Percentiles rank a stretch among this genome's conserved stretches.
Conservation (phyloP, 2,329 filamentous ascomycete genomes). For the Aspergillus sergii region DNA sequence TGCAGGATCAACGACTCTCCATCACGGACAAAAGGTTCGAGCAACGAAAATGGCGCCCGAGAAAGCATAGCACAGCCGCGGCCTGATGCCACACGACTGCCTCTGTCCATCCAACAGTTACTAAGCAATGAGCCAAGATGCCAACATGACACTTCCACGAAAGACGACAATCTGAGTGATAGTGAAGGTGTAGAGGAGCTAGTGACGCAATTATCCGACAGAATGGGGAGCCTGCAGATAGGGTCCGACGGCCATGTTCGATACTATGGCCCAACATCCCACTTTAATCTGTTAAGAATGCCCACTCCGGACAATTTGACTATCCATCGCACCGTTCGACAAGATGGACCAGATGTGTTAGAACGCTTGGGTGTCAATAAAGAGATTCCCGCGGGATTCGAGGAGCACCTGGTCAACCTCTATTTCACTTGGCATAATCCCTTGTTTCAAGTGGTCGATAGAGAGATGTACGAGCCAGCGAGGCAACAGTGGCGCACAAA, state of each 20-base stretch:
- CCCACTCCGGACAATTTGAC: not conserved
- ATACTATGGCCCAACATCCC: not conserved
- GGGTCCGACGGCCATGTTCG: not conserved
- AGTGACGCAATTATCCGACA: not conserved
- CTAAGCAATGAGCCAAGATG: not conserved
- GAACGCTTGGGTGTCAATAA: slow-evolving; percentile 29
- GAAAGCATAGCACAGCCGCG: not conserved
- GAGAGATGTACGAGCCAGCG: slow-evolving; percentile 25
- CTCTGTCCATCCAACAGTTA: not conserved
- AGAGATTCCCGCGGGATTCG: slow-evolving; percentile 30
- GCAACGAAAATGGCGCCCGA: not conserved
- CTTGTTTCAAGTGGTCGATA: slow-evolving; percentile 39
- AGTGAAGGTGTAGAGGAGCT: not conserved
- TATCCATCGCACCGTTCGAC: not conserved
- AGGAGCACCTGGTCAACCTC: slow-evolving; percentile 39
- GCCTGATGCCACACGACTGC: not conserved
- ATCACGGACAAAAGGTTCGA: not conserved
- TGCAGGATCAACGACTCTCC: not conserved
- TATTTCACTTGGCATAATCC: slow-evolving; percentile 48
- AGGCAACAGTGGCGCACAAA: slow-evolving; percentile 17
- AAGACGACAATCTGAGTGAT: not conserved
- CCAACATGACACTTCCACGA: not conserved
- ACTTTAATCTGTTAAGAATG: not conserved
- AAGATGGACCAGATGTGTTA: slow-evolving; percentile 8
- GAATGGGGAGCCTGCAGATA: not conserved